Base-by-base conservation (phyloP, 495 filamentous ascomycete species). In the Sordaria brevicollis region DNA sequence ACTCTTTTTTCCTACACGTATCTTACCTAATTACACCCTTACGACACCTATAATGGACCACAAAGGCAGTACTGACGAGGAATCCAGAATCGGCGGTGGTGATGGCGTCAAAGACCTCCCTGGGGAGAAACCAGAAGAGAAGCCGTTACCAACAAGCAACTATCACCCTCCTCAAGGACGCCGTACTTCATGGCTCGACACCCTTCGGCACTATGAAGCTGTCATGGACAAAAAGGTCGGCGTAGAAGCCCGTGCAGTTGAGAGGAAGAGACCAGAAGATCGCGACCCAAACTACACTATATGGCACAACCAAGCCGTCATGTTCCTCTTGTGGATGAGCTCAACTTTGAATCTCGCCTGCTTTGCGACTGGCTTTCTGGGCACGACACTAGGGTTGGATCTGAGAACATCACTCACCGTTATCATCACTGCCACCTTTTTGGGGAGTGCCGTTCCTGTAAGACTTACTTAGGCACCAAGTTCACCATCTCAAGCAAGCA, bases 171-270 rank as follows among this genome's bases (percentile, higher is more conserved):
- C 39, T n/a, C 39, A 43, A 43, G 39, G 21, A 8, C 39, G 39
- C 39, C 39, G 10, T 43, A 49, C 21, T 19, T 21, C 41, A n/a
- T 49, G 41, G 41, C 73, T 85, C 35, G 76, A 70, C 8, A 74
- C 68, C 19, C 73, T 86, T 15, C 82, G 81, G 57, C 71, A 75
- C 67, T 82, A 82, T 70, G 86, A 88, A 62, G 77, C 79, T 17
- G 76, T 78, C 43, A 75, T 87, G 38, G 85, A 87, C 74, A 77
- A 76, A 57, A 87, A 85, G 71, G 72, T 88, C 65, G 85, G 85
- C 17, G 80, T 87, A 68, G 86, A 88, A 74, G 81, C 82, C 2
- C 80, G 85, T 54, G 83, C 83, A 75, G 79, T 86, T 41, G 79
- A 83, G 67, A 83, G 86, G 33, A 84, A 84, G 66, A 77, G 78